Evolutionary conservation across 352 stramenopile genomes (phyloP).

Genomic region (Phytophthora hibernalis): DNA sequence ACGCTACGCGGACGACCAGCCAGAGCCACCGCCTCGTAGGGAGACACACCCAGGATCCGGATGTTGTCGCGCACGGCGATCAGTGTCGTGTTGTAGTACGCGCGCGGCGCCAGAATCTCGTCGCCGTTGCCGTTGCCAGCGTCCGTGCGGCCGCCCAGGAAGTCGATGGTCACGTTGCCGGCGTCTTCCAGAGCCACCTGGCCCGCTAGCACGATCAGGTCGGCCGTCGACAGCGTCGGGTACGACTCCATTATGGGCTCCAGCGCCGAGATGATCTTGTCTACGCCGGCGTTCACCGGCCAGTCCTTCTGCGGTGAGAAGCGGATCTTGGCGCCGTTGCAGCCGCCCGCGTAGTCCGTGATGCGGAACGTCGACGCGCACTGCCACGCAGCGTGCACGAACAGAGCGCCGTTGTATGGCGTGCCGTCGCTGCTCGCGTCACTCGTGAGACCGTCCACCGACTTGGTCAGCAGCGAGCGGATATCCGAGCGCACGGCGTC

Average conservation of each 20-base stretch:
- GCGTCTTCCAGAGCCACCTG: conserved; percentile 26
- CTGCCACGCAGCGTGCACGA: conserved; percentile 91
- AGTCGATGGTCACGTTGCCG: no score
- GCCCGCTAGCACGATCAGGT: conserved; percentile 92
- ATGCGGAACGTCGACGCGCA: conserved; percentile 88
- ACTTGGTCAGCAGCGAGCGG: conserved; percentile 35
- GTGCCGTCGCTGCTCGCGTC: conserved; percentile 22
- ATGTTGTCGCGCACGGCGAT: conserved; percentile 93
- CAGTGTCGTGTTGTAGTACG: conserved; percentile 76
- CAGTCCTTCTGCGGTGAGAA: conserved; percentile 46
- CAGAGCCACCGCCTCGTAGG: conserved; percentile 93
- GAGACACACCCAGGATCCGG: conserved; percentile 90
- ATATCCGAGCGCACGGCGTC: conserved; percentile 40
- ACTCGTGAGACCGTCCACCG: conserved; percentile 31
- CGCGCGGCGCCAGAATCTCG: conserved; percentile 90
- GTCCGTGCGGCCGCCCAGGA: no score
- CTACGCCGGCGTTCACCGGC: no score
- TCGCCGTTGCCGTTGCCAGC: conserved; percentile 57
- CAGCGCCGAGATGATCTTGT: conserved; percentile 58
- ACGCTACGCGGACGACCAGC: conserved; percentile 88
- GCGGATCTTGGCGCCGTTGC: conserved; percentile 87
- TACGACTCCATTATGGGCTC: conserved; percentile 90
- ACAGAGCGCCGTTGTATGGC: conserved; percentile 31
- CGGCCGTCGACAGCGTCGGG: conserved; percentile 88
- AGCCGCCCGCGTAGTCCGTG: conserved; percentile 78